Evolutionary conservation across 2,329 filamentous ascomycete species (phyloP).

Genomic region (Xenoacremonium recifei): DNA sequence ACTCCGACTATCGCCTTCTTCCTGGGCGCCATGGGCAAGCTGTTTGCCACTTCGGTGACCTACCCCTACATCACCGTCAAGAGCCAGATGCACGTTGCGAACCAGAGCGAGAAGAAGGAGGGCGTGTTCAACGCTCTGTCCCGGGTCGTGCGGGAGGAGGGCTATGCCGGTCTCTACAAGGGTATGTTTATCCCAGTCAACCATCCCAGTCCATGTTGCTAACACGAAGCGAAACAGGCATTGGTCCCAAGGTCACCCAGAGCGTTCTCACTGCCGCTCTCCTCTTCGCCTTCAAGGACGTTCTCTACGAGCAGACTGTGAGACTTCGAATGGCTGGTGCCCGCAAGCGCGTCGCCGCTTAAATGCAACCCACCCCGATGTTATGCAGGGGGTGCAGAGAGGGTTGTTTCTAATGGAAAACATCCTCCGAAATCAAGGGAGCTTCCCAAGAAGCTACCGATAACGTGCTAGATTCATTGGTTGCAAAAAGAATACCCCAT

Average conservation of each 20-base stretch:
- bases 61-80: conserved; percentile 99
- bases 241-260: conserved; percentile 94
- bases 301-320: conserved; percentile 81
- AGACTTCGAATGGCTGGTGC: conserved; percentile 53
- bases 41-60: conserved; percentile 89
- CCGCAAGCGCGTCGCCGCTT: conserved; percentile 38
- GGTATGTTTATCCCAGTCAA: conserved; percentile 55
- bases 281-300: conserved; percentile 97
- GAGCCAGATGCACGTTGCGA: conserved; percentile 93
- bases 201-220: conserved; percentile 4
- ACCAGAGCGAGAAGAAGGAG: conserved; percentile 72
- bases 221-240: conserved; percentile 61
- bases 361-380: no score
- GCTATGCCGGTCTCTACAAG: conserved; percentile 89
- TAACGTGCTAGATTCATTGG: no score
- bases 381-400: no score
- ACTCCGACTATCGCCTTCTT: conserved; percentile 87
- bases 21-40: conserved; percentile 88
- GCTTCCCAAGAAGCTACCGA: no score
- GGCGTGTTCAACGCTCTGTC: conserved; percentile 76
- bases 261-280: conserved; percentile 95
- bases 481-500: no score
- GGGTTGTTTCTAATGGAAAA: conserved; percentile 9
- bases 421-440: conserved; percentile 6
- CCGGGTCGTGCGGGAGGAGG: conserved; percentile 82